These are phyloP conservation scores for Rutidosis leptorrhynchoides DNA, from an alignment of 129 eudicot genomes.

Conservation along the genomic window DNA sequence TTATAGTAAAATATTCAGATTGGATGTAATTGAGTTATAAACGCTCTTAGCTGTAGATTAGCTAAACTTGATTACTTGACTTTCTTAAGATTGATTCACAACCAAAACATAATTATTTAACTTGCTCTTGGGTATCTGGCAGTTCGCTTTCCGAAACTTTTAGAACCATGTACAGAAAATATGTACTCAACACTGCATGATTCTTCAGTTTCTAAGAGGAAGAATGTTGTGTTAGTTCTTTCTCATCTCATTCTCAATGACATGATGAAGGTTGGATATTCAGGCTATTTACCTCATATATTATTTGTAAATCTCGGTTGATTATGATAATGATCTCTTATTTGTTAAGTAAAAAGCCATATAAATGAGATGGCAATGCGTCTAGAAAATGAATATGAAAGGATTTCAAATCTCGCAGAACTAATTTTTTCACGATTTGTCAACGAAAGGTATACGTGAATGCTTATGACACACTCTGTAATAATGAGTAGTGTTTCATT, in stretches of 20 bases:
- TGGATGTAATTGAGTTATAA: too few relatives aligned
- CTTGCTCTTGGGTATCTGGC: constrained; percentile 97
- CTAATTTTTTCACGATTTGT: constrained; percentile 79
- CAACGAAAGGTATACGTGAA: constrained; percentile 69
- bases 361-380: constrained; percentile 93
- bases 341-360: constrained; percentile 74
- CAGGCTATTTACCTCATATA: too few relatives aligned
- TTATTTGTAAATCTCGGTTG: constrained; percentile 3
- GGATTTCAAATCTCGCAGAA: constrained; percentile 87
- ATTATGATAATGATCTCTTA: constrained; percentile 17
- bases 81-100: too few relatives aligned
- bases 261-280: constrained; percentile 93
- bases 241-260: constrained; percentile 96
- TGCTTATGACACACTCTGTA: neutral
- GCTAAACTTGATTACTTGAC: too few relatives aligned
- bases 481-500: too few relatives aligned
- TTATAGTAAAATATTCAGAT: too few relatives aligned
- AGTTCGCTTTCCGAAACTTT: constrained; percentile 89
- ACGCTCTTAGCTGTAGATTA: too few relatives aligned
- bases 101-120: too few relatives aligned
- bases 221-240: constrained; percentile 96
- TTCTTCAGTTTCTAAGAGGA: constrained; percentile 77
- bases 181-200: constrained; percentile 85
- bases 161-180: constrained; percentile 98
- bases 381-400: constrained; percentile 87